Conservation (phyloP, 2,329 filamentous ascomycete species). For the Daldinia sp. region DNA sequence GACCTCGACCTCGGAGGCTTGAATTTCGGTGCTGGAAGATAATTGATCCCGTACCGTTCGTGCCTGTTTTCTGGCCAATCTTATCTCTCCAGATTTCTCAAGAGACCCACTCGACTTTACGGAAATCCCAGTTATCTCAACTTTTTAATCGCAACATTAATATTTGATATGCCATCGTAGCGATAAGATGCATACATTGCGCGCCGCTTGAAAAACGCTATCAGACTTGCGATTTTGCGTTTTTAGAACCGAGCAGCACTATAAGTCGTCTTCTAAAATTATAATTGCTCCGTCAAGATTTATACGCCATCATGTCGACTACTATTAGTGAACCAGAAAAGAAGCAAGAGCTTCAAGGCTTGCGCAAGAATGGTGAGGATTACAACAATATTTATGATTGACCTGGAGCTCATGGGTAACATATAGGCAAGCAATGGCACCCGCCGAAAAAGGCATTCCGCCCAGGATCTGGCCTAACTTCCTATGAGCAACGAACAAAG, state of each 20-base stretch:
- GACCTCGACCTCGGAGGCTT: background rate
- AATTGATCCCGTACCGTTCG: conserved; percentile 7
- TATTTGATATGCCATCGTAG: conserved; percentile 12
- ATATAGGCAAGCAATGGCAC: conserved; percentile 94
- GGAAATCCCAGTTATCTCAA: background rate
- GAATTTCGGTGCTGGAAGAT: conserved; percentile 7
- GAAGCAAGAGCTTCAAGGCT: conserved; percentile 64
- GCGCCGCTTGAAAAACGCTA: conserved; percentile 9
- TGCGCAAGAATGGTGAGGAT: conserved; percentile 84
- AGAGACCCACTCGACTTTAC: conserved; percentile 2
- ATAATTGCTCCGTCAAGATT: background rate
- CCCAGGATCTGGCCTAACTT: conserved; percentile 79
- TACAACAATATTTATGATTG: background rate
- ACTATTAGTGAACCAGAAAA: conserved; percentile 53
- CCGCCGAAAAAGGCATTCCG: conserved; percentile 85
- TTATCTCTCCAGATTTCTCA: conserved; percentile 5
- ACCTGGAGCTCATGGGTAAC: conserved; percentile 19
- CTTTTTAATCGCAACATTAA: conserved; percentile 3
- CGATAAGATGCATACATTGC: conserved; percentile 18
- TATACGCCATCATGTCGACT: conserved; percentile 59
- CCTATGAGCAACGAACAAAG: conserved; percentile 81
- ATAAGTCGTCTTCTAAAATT: background rate
- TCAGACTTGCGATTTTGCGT: background rate
- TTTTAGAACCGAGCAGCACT: background rate
- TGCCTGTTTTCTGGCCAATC: background rate